These are phyloP conservation scores for Termitomyces sp. DNA, from an alignment of 768 basidiomycete genomes.

Conservation along the genomic window DNA sequence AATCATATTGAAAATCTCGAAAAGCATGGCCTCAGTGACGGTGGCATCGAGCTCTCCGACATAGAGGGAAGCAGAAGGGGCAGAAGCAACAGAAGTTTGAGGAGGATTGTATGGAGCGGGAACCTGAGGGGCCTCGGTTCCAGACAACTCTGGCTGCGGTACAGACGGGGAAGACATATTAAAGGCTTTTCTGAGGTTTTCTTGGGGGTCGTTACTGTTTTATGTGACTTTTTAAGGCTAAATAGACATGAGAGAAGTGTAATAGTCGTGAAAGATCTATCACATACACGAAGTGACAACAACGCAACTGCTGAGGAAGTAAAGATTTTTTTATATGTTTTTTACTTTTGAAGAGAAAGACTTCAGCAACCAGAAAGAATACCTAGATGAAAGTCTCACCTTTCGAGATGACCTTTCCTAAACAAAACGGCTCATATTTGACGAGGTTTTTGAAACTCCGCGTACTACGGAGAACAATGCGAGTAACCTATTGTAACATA, in stretches of 20 bases:
- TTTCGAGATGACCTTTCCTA: constrained; percentile 67
- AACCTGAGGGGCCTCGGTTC: constrained; percentile 44
- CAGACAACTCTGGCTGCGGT: constrained; percentile 52
- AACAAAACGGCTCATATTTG: constrained; percentile 27
- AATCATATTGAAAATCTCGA: constrained; percentile 99
- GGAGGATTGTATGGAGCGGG: constrained; percentile 34
- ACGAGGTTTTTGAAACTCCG: constrained; percentile 42
- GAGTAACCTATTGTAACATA: neutral
- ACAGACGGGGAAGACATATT: constrained; percentile 50
- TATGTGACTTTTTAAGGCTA: constrained; percentile 73
- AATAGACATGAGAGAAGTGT: constrained; percentile 16
- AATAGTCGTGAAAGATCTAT: constrained; percentile 11
- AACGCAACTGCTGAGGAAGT: constrained; percentile 73
- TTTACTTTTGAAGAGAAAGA: constrained; percentile 51
- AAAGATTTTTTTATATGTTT: constrained; percentile 64
- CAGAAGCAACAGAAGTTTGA: constrained; percentile 52
- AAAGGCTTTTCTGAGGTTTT: constrained; percentile 44
- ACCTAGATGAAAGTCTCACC: constrained; percentile 37
- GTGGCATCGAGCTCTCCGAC: constrained; percentile 98
- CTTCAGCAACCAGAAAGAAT: constrained; percentile 14
- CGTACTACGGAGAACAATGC: constrained; percentile 2
- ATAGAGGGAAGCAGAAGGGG: constrained; percentile 92
- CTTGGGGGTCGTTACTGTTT: constrained; percentile 84
- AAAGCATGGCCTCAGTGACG: constrained; percentile 99
- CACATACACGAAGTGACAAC: constrained; percentile 65